phyloP scores from a whole-genome alignment of 2,329 filamentous ascomycete species.

The Pseudogymnoascus verrucosus region DNA sequence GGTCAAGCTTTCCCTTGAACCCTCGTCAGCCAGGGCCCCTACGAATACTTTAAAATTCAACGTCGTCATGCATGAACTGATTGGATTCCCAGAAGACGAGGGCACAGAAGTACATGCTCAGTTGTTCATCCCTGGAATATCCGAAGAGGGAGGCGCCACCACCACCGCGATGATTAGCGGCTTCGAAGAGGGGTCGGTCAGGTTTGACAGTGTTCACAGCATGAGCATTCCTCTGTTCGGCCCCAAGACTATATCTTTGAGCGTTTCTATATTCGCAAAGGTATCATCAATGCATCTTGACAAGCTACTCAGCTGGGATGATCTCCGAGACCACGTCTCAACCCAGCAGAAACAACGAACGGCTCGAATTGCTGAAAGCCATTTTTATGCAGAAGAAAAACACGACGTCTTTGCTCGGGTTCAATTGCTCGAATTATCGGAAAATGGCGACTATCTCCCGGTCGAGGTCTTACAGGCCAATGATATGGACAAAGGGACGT shows the following conservation, averaged over 20 bases:
- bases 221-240: slow-evolving; percentile 86
- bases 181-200: slow-evolving; percentile 86
- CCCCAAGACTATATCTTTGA: slow-evolving; percentile 64
- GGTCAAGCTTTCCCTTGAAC: slow-evolving; percentile 82
- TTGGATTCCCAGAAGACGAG: slow-evolving; percentile 91
- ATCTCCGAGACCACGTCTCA: slow-evolving; percentile 76
- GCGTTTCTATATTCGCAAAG: slow-evolving; percentile 85
- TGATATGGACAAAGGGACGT: slow-evolving; percentile 79
- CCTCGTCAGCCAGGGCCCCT: slow-evolving; percentile 85
- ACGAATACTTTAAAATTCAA: slow-evolving; percentile 95
- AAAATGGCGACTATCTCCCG: slow-evolving; percentile 82
- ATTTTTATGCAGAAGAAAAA: slow-evolving; percentile 88
- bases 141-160: slow-evolving; percentile 83
- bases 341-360: slow-evolving; percentile 46
- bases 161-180: slow-evolving; percentile 91
- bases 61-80: slow-evolving; percentile 92
- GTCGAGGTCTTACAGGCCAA: slow-evolving; percentile 86
- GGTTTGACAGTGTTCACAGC: slow-evolving; percentile 96
- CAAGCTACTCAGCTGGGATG: slow-evolving; percentile 96
- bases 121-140: slow-evolving; percentile 87
- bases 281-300: slow-evolving; percentile 92
- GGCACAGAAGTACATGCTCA: slow-evolving; percentile 94
- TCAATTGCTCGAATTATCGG: slow-evolving; percentile 85
- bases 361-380: slow-evolving; percentile 73
- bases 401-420: slow-evolving; percentile 85